Evolutionary conservation across 257 asterid genomes (phyloP), one percentile per base, ranked within the genome.

Genomic region (Solanum rostratum): DNA sequence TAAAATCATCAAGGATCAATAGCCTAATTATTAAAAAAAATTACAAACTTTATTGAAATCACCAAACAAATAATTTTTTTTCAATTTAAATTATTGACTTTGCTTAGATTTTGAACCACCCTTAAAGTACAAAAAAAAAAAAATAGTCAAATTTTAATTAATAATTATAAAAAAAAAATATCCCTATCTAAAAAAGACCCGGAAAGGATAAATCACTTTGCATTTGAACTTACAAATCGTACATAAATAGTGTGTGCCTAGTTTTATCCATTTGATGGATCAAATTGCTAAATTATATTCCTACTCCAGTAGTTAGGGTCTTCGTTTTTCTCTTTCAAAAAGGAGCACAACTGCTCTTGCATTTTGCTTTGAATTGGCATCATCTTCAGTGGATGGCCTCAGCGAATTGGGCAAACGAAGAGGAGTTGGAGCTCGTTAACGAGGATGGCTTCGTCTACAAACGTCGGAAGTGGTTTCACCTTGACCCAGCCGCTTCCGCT

Each of bases 371-470:
- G 49, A 37, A 68, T 68, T 65, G 7, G 13, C 27, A 33, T 30
- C 87, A 83, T 85, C 84, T 79, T 69, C 30, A 65, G 33, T 86
- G 86, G 80, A 94, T 91, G 97, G 92, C 91, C 33, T 54, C 88
- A 14, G 83, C 84, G 30, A 83, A 73, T 66, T 87, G 86, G 87
- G 89, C 54, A 68, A 84, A 91, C 29, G 78, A 18, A 49, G 93
- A 94, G 84, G 97, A 91, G 12, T 91, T 93, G 92, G 97, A 93
- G 87, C 80, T 94, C 24, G 84, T 94, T 45, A 87, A 91, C 89
- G 94, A 91, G 84, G 94, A 91, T 37, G 97, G 94, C 1, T 91
- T 93, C 84, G 95, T 93, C 53, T 86, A 87, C 94, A 91, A 87
- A 89, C 97, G 97, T 84, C 86, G 85, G 92, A 93, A 90, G 87